Conservation (phyloP, 1,284 basidiomycete species). For the Volvariella surrecta region DNA sequence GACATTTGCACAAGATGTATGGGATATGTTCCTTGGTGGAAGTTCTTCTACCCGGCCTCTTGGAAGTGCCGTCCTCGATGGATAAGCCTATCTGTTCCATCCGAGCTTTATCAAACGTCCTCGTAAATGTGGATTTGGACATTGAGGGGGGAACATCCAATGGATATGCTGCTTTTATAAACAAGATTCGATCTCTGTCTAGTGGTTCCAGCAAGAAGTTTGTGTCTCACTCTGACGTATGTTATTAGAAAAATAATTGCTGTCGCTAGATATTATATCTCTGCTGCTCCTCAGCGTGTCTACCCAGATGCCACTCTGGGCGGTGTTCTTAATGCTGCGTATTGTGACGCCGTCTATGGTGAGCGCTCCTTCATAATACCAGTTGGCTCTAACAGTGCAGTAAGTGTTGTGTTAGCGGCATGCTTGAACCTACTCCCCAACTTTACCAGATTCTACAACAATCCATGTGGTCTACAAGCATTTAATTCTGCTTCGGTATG, state of each 20-base stretch:
- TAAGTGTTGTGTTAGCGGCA: slow-evolving; percentile 6
- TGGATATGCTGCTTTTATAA: slow-evolving; percentile 52
- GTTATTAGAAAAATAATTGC: not conserved
- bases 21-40: slow-evolving; percentile 56
- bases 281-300: slow-evolving; percentile 49
- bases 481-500: slow-evolving; percentile 30
- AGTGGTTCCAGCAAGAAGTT: slow-evolving; percentile 45
- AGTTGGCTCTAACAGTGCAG: slow-evolving; percentile 11
- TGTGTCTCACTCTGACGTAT: not conserved
- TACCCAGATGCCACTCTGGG: slow-evolving; percentile 50
- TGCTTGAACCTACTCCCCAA: not conserved
- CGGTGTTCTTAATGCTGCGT: slow-evolving; percentile 38
- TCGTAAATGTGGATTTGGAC: slow-evolving; percentile 41
- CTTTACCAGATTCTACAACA: slow-evolving; percentile 33
- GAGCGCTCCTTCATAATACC: slow-evolving; percentile 16
- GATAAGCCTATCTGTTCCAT: slow-evolving; percentile 27
- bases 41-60: slow-evolving; percentile 51
- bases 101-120: not conserved
- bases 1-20: slow-evolving; percentile 49
- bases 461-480: slow-evolving; percentile 37
- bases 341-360: slow-evolving; percentile 56
- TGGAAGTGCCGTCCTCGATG: slow-evolving; percentile 54
- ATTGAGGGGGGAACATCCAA: slow-evolving; percentile 54
- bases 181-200: slow-evolving; percentile 42
- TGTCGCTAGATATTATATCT: slow-evolving; percentile 43